Evolutionary conservation across 2,329 filamentous ascomycete genomes (phyloP).

Genomic region (Xylaria digitata): DNA sequence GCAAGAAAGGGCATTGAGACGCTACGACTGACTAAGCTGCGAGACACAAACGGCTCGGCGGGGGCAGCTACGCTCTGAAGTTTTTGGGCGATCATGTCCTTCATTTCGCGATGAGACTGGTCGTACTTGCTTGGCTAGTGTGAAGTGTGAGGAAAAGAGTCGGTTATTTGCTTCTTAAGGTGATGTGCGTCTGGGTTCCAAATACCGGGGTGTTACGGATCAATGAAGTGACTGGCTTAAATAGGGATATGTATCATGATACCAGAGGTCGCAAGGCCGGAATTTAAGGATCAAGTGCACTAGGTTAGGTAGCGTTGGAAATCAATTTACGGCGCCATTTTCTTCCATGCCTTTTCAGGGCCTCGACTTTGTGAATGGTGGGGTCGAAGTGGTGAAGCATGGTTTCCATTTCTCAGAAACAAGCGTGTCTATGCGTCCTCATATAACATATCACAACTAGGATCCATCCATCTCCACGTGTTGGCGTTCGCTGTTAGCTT

Average conservation of each 20-base stretch:
- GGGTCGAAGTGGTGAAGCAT: neutral
- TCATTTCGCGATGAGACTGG: neutral
- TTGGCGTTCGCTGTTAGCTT: neutral
- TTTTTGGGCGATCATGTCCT: neutral
- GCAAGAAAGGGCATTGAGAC: slow-evolving; percentile 55
- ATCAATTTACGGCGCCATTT: neutral
- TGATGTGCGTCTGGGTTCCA: neutral
- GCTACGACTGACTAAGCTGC: slow-evolving; percentile 26
- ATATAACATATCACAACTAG: neutral
- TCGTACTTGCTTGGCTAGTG: neutral
- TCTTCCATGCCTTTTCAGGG: neutral
- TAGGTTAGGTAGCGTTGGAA: neutral
- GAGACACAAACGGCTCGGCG: neutral
- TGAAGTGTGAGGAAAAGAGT: neutral
- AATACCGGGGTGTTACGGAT: slow-evolving; percentile 1
- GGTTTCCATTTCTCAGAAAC: neutral
- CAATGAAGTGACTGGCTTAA: slow-evolving; percentile 2
- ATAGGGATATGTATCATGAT: slow-evolving; percentile 9
- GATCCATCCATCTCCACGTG: neutral
- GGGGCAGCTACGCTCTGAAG: neutral
- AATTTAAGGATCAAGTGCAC: neutral
- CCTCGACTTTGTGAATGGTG: neutral
- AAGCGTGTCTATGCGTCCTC: neutral
- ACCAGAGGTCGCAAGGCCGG: neutral
- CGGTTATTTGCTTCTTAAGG: neutral